Percentiles rank a stretch among this genome's conserved stretches.
These are phyloP conservation scores for Ramalina peruviana DNA, from an alignment of 495 filamentous ascomycete genomes.

Conservation along the genomic window DNA sequence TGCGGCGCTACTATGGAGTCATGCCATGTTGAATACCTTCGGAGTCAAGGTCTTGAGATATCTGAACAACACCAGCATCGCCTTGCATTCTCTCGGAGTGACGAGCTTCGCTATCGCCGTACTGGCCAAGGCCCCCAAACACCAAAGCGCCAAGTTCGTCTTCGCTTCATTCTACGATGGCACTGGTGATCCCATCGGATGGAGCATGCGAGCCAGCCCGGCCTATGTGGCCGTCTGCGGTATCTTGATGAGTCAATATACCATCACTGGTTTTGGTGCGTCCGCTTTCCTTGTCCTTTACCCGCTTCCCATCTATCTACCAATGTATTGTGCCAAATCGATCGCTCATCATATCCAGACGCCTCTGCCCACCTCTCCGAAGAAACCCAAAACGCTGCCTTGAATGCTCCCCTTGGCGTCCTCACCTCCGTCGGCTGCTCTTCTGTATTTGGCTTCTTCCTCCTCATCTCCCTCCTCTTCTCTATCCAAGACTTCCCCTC, in stretches of 20 bases:
- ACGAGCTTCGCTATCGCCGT: conserved; percentile 42
- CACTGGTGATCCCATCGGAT: conserved; percentile 32
- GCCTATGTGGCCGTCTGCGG: conserved; percentile 39
- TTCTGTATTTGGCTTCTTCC: conserved; percentile 49
- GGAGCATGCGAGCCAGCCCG: conserved; percentile 34
- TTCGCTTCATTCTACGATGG: conserved; percentile 46
- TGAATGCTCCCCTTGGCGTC: conserved; percentile 47
- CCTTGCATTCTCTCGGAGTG: conserved; percentile 45
- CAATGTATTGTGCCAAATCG: too few relatives aligned
- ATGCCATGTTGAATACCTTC: conserved; percentile 45
- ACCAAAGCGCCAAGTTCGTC: conserved; percentile 45
- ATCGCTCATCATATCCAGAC: conserved; percentile 30
- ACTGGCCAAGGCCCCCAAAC: conserved; percentile 45
- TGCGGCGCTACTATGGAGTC: conserved; percentile 43
- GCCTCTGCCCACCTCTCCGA: conserved; percentile 45
- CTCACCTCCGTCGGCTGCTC: conserved; percentile 43
- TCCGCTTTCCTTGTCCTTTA: too few relatives aligned
- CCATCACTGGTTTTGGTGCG: conserved; percentile 19
- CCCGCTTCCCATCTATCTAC: background rate
- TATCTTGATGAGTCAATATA: conserved; percentile 26
- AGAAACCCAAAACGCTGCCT: conserved; percentile 44
- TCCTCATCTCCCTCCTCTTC: conserved; percentile 42
- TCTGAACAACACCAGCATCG: conserved; percentile 48
- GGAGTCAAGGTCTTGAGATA: conserved; percentile 41
- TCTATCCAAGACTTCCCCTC: conserved; percentile 41